Evolutionary conservation across 2,329 filamentous ascomycete genomes (phyloP).

Genomic region (Colletotrichum echinochloae): DNA sequence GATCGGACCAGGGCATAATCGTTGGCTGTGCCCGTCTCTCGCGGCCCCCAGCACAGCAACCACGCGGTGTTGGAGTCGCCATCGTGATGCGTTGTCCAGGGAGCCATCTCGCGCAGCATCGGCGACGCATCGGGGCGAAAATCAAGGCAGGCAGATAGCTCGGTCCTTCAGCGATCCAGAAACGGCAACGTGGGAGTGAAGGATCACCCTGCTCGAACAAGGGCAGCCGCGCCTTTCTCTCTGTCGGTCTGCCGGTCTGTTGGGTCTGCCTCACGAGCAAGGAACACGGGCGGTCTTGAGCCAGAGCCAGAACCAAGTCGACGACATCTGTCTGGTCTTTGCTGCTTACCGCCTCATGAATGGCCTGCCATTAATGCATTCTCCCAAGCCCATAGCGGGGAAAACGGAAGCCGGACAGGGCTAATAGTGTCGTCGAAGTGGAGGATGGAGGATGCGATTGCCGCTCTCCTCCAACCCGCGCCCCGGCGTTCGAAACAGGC

Average conservation of each 20-base stretch:
- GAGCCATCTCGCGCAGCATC: constrained; percentile 1
- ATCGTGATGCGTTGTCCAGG: constrained; percentile 15
- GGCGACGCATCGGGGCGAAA: neutral
- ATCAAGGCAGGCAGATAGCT: constrained; percentile 6
- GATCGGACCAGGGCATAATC: neutral
- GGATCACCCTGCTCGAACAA: neutral
- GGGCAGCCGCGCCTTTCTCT: neutral
- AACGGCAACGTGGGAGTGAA: constrained; percentile 3
- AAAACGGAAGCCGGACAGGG: neutral
- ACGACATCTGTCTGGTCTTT: neutral
- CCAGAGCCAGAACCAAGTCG: neutral
- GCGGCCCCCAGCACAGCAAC: neutral
- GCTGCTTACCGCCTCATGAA: constrained; percentile 20
- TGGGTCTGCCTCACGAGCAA: neutral
- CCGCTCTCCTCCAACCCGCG: constrained; percentile 10
- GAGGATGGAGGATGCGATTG: neutral
- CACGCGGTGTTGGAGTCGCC: neutral
- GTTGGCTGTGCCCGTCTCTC: neutral
- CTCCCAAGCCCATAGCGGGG: constrained; percentile 12
- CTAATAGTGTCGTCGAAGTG: neutral
- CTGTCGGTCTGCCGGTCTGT: neutral
- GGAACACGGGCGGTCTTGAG: neutral
- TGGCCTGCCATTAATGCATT: neutral
- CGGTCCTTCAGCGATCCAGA: constrained; percentile 7
- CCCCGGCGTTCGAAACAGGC: constrained; percentile 25